Evolutionary conservation across 805 yeast genomes (phyloP).

Genomic region (Saccharomycopsis guyanensis): DNA sequence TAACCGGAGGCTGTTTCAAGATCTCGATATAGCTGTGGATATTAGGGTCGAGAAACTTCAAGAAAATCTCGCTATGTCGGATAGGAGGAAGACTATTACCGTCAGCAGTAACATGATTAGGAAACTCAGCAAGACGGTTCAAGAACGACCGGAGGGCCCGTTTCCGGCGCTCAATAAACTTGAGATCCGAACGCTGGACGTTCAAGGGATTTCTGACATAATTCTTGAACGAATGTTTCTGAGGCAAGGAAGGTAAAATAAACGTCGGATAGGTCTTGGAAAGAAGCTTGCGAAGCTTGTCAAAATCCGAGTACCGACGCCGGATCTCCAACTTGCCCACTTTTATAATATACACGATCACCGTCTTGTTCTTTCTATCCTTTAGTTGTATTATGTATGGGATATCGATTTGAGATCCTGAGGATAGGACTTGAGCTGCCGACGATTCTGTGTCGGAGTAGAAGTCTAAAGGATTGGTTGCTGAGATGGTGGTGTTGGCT

Average conservation of each 20-base stretch:
- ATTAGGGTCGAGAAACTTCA: constrained; percentile 19
- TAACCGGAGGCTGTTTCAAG: constrained; percentile 17
- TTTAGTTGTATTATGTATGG: constrained; percentile 58
- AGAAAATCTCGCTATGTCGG: constrained; percentile 15
- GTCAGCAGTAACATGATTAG: constrained; percentile 2
- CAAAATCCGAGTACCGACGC: constrained; percentile 89
- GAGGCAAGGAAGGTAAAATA: constrained; percentile 92
- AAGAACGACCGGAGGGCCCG: constrained; percentile 70
- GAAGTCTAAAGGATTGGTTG: constrained; percentile 15
- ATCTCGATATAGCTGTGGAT: constrained; percentile 14
- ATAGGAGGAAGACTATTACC: constrained; percentile 7
- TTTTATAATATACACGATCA: constrained; percentile 72
- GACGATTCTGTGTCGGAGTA: constrained; percentile 17
- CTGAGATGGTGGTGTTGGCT: constrained; percentile 11
- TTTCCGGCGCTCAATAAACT: constrained; percentile 58
- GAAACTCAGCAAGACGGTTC: constrained; percentile 40
- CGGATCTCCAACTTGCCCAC: constrained; percentile 47
- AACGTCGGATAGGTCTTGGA: constrained; percentile 70
- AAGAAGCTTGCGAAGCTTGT: constrained; percentile 62
- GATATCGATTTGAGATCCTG: constrained; percentile 22
- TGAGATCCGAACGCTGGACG: constrained; percentile 34
- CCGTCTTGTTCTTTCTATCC: constrained; percentile 55
- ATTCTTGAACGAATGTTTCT: constrained; percentile 58
- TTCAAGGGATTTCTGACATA: constrained; percentile 37
- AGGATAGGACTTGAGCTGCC: constrained; percentile 11